Percentiles rank a stretch among this genome's conserved stretches.
Evolutionary conservation across 139 green algal species (phyloP).

Genomic region (Bryopsis sp.): DNA sequence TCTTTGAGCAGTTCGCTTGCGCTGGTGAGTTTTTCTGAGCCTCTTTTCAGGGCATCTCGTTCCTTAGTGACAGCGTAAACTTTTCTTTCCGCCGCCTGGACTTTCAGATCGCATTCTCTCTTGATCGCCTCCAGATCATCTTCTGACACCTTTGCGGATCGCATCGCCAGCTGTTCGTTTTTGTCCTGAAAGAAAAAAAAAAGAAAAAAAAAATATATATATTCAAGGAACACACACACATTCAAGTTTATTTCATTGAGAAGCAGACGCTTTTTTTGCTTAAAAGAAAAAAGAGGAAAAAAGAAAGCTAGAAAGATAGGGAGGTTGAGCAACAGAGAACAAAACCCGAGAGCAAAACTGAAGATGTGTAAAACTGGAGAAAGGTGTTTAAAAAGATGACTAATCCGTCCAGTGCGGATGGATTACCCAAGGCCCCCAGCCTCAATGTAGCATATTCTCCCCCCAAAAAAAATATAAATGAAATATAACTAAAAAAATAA

Average conservation of each 20-base stretch:
- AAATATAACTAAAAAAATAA: not conserved
- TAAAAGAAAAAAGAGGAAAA: not conserved
- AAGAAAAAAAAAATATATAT: not conserved
- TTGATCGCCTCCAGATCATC: constrained; percentile 37
- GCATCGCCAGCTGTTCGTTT: constrained; percentile 67
- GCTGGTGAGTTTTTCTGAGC: constrained; percentile 53
- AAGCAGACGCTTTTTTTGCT: not conserved
- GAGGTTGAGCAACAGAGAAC: no score
- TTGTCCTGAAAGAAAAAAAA: constrained; percentile 22
- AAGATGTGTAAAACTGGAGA: no score
- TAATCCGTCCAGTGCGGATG: not conserved
- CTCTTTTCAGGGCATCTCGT: constrained; percentile 72
- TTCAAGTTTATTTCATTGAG: not conserved
- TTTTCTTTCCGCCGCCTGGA: constrained; percentile 32
- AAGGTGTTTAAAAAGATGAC: not conserved
- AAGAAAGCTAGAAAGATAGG: no score
- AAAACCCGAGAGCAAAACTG: no score
- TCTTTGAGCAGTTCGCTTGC: constrained; percentile 65
- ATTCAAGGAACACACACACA: not conserved
- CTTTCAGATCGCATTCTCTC: constrained; percentile 21
- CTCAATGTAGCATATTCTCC: not conserved
- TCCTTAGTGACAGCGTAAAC: constrained; percentile 89
- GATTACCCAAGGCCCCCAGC: not conserved
- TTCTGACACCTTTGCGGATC: constrained; percentile 37
- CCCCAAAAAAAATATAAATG: not conserved